Evolutionary conservation across 2,329 filamentous ascomycete genomes (phyloP).

Genomic region (Colletotrichum musae): DNA sequence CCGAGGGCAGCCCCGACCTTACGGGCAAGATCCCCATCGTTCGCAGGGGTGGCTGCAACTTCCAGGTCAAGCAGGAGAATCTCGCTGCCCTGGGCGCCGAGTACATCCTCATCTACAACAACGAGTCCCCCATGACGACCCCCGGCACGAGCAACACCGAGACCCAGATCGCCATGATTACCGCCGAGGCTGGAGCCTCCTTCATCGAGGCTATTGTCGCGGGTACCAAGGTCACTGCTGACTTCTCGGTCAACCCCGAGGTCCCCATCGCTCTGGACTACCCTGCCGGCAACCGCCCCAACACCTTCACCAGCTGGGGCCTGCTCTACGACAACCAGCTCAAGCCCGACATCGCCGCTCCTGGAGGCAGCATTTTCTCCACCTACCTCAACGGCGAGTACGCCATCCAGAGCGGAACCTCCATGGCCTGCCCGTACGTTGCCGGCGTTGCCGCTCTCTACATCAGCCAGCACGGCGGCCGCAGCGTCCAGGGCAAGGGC

Average conservation of each 20-base stretch:
- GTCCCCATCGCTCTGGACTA: conserved; percentile 44
- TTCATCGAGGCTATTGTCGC: conserved; percentile 47
- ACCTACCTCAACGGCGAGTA: conserved; percentile 58
- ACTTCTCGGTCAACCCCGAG: conserved; percentile 48
- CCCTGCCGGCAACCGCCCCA: conserved; percentile 52
- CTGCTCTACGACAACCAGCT: conserved; percentile 58
- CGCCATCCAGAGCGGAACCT: conserved; percentile 61
- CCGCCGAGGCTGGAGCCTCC: conserved; percentile 43
- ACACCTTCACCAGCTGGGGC: conserved; percentile 59
- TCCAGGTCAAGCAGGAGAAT: conserved; percentile 47
- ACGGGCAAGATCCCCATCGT: conserved; percentile 54
- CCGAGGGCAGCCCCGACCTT: conserved; percentile 43
- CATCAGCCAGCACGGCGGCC: conserved; percentile 51
- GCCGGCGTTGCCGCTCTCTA: conserved; percentile 56
- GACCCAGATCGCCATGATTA: conserved; percentile 44
- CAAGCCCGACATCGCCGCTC: conserved; percentile 60
- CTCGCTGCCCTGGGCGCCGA: conserved; percentile 46
- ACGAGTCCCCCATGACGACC: conserved; percentile 41
- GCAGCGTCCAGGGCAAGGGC: conserved; percentile 48
- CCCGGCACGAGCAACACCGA: conserved; percentile 36
- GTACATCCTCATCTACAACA: conserved; percentile 51
- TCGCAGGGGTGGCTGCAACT: conserved; percentile 53
- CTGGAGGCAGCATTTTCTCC: conserved; percentile 58
- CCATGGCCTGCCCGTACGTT: conserved; percentile 61
- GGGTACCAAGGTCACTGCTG: conserved; percentile 47